These are phyloP conservation scores for Cucurbita ficifolia DNA, from an alignment of 306 rosid species.

Conservation along the genomic window DNA sequence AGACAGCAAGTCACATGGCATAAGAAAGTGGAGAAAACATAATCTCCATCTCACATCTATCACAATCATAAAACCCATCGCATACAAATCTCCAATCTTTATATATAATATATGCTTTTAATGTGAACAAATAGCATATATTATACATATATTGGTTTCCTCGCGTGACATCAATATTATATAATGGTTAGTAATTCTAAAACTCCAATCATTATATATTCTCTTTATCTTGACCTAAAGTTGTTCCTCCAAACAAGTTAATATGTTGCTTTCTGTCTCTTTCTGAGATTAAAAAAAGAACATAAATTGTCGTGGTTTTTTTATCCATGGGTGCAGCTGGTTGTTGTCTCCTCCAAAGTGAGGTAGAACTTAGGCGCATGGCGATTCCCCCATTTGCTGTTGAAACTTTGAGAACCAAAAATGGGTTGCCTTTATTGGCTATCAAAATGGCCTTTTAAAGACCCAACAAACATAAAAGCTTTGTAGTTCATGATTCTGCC, in stretches of 20 bases:
- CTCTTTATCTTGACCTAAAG: conserved; percentile 3
- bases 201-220: conserved; percentile 3
- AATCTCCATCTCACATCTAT: neutral
- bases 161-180: conserved; percentile 5
- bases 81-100: neutral
- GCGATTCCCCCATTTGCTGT: neutral
- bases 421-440: neutral
- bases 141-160: too few relatives aligned
- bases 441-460: neutral
- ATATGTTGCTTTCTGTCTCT: neutral
- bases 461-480: neutral
- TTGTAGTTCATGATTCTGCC: neutral
- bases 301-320: neutral
- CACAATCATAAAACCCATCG: conserved; percentile 5
- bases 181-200: neutral
- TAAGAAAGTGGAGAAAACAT: neutral
- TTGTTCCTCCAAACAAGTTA: neutral
- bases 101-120: neutral
- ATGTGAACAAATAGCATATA: neutral
- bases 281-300: neutral
- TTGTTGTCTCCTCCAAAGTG: neutral
- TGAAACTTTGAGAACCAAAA: neutral
- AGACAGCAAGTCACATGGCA: conserved; percentile 4
- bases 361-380: neutral
- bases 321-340: neutral